Base-by-base conservation (phyloP, 1,139 yeast genomes). In the Scheffersomyces illinoinensis region DNA sequence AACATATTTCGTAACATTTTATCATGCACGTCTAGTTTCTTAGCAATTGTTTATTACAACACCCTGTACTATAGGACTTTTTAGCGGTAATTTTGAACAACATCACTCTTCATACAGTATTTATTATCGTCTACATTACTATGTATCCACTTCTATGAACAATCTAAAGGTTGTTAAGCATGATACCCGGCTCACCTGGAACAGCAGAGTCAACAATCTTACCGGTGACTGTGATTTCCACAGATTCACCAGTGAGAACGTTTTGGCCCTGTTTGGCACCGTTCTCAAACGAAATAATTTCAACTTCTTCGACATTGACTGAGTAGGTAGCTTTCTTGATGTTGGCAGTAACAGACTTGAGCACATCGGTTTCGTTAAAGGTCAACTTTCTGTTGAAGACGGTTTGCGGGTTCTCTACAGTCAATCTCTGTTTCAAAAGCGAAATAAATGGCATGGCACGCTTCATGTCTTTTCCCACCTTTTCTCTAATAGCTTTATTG, bases 371-470 rank as follows among this genome's bases (percentile, higher is more conserved):
- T 79, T 96, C 99, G 71, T 89, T 83, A 73, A 91, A 96, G 26
- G 88, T 82, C 66, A 95, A 85, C 76, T 92, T 89, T 76, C 98
- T 86, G 81, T 91, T 87, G 80, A 95, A 92, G 46, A 96, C 97
- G 57, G 85, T 83, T 58, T 85, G 85, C 19, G 97, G 88, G 47
- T 88, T 78, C 71, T 90, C 95, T 56, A 78, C 79, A 19, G 80
- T 73, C 66, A 95, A 83, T 77, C 97, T 88, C 71, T 88, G 90
- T 76, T 95, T 92, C 74, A 95, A 81, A 65, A 86, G 81, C 63
- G 95, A 88, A 64, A 95, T 93, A 75, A 93, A 95, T 61, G 98
- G 98, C 99, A 96, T 95, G 62, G 97, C 98, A 67, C 96, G 88
- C 84, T 93, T 93, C 89, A 93, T 87, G 68, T 90, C 95, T 73